Percentiles rank a stretch among this genome's conserved stretches.
phyloP scores from a whole-genome alignment of 78 protist genomes.

The Tieghemostelium lacteum region DNA sequence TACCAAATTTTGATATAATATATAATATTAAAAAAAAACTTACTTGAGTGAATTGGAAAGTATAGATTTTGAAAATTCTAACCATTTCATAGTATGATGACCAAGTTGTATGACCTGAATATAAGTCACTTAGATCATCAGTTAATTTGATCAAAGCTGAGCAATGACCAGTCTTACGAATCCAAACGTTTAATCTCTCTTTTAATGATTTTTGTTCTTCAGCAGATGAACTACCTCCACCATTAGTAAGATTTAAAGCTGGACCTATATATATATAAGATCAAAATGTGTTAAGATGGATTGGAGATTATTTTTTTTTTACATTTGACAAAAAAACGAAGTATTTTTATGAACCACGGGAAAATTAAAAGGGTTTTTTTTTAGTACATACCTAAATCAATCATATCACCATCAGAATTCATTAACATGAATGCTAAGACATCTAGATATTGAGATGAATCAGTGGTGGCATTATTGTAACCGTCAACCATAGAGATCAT shows the following conservation, averaged over 20 bases:
- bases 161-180: conserved; percentile 79
- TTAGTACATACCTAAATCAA: conserved; percentile 50
- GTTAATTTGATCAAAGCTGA: conserved; percentile 73
- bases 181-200: conserved; percentile 8
- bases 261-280: no score
- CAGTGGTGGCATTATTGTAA: conserved; percentile 22
- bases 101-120: conserved; percentile 84
- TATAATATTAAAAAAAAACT: neutral
- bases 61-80: conserved; percentile 85
- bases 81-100: conserved; percentile 31
- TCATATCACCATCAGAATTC: conserved; percentile 81
- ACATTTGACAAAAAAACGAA: no score
- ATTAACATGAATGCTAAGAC: conserved; percentile 50
- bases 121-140: conserved; percentile 71
- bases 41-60: conserved; percentile 21
- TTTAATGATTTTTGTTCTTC: conserved; percentile 16
- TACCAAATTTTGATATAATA: no score
- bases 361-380: neutral
- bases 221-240: no score
- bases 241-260: no score
- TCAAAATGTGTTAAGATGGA: no score
- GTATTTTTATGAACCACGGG: no score
- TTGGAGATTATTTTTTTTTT: no score
- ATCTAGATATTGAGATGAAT: conserved; percentile 6
- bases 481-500: conserved; percentile 53